Percentiles rank a stretch among this genome's conserved stretches.
Evolutionary conservation across 352 stramenopile genomes (phyloP).

Genomic region (Phytopythium montanum): DNA sequence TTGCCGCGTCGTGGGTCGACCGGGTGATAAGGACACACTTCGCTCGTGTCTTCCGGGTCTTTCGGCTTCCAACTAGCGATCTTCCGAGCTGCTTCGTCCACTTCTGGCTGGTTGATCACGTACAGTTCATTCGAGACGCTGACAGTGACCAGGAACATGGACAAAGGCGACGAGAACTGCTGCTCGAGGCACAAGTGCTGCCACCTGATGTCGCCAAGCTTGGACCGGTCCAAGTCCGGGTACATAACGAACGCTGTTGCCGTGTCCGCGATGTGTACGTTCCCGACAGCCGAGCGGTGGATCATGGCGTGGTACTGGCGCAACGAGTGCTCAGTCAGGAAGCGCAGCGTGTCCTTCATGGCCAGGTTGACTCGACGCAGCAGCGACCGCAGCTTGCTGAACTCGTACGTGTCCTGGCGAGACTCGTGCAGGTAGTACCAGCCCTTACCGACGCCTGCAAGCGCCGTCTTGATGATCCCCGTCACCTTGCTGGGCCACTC

Average conservation of each 20-base stretch:
- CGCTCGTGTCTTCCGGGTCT: slow-evolving; percentile 60
- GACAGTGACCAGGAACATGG: slow-evolving; percentile 72
- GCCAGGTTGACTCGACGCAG: slow-evolving; percentile 73
- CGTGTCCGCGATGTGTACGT: slow-evolving; percentile 69
- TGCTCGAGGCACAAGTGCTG: slow-evolving; percentile 74
- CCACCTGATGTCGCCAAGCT: slow-evolving; percentile 73
- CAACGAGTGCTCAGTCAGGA: slow-evolving; percentile 67
- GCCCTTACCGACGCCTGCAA: slow-evolving; percentile 77
- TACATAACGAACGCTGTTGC: slow-evolving; percentile 69
- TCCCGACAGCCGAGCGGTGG: slow-evolving; percentile 37
- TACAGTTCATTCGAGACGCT: slow-evolving; percentile 63
- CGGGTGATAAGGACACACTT: slow-evolving; percentile 49
- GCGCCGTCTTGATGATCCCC: slow-evolving; percentile 58
- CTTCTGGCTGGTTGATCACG: slow-evolving; percentile 77
- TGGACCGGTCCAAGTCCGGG: slow-evolving; percentile 53
- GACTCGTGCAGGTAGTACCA: slow-evolving; percentile 87
- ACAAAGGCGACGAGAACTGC: slow-evolving; percentile 50
- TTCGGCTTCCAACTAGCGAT: slow-evolving; percentile 61
- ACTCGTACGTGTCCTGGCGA: slow-evolving; percentile 84
- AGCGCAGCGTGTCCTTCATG: slow-evolving; percentile 83
- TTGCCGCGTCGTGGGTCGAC: slow-evolving; percentile 42
- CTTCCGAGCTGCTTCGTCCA: slow-evolving; percentile 42
- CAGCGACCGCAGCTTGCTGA: slow-evolving; percentile 78
- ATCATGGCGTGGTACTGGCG: slow-evolving; percentile 75
- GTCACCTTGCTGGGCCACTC: slow-evolving; percentile 79